A percentile compares a stretch with the other conserved stretches of the same genome.
These are phyloP conservation scores for Albizia julibrissin DNA, from an alignment of 306 rosid genomes.

Conservation along the genomic window DNA sequence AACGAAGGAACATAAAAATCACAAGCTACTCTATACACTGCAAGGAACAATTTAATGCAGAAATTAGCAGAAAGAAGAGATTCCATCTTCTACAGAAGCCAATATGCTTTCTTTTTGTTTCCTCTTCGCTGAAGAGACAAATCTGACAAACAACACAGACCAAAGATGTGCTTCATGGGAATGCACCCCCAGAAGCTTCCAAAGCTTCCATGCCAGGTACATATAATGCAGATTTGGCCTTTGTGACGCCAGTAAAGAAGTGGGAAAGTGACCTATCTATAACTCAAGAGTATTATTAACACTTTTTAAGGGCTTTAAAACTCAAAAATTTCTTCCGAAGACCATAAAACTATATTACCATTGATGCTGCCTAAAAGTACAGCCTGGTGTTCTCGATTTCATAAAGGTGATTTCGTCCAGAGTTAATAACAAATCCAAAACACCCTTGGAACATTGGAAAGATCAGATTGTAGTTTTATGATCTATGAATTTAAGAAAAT, in stretches of 20 bases:
- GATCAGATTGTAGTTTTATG: background rate
- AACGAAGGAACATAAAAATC: too few relatives aligned
- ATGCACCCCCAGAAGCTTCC: background rate
- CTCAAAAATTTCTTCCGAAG: background rate
- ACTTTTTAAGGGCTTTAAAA: background rate
- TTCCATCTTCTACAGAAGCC: background rate
- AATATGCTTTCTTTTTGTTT: background rate
- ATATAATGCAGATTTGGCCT: slow-evolving; percentile 51
- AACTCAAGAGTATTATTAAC: background rate
- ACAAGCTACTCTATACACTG: background rate
- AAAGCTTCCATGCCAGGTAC: background rate
- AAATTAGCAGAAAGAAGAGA: background rate
- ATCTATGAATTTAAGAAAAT: background rate
- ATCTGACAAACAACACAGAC: background rate
- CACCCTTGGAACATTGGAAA: too few relatives aligned
- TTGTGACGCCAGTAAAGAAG: background rate
- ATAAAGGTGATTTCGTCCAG: too few relatives aligned
- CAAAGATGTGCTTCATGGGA: background rate
- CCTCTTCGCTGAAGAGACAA: background rate
- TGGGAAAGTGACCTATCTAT: background rate
- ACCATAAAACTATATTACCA: background rate
- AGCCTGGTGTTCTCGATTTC: background rate
- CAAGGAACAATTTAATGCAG: background rate
- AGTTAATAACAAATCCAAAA: background rate
- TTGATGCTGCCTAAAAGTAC: background rate